Percentiles rank a stretch among this genome's conserved stretches.
Evolutionary conservation across 2,329 filamentous ascomycete genomes (phyloP).

Genomic region (Cercospora sojina): DNA sequence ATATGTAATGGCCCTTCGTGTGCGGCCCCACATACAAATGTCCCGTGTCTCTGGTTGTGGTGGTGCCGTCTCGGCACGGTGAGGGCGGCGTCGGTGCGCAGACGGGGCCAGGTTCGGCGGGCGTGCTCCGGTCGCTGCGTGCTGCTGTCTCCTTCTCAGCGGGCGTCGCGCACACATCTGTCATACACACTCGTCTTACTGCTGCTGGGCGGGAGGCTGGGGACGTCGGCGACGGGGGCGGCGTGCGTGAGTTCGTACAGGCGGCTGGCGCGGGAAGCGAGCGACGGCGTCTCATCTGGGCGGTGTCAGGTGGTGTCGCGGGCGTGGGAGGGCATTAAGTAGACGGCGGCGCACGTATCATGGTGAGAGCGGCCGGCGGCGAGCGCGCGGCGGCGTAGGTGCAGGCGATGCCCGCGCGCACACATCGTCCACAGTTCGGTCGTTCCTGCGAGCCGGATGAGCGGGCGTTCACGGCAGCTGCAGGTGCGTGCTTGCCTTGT

Average conservation of each 20-base stretch:
- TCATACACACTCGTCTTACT: background rate
- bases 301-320: background rate
- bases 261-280: slow-evolving; percentile 23
- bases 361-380: slow-evolving; percentile 15
- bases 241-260: slow-evolving; percentile 24
- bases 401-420: slow-evolving; percentile 21
- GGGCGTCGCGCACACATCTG: background rate
- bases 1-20: slow-evolving; percentile 28
- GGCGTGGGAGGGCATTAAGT: background rate
- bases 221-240: slow-evolving; percentile 5
- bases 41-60: slow-evolving; percentile 23
- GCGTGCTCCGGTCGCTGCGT: background rate
- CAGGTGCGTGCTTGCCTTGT: slow-evolving; percentile 16
- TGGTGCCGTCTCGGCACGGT: slow-evolving; percentile 16
- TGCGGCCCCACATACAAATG: slow-evolving; percentile 28
- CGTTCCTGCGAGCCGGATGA: slow-evolving; percentile 14
- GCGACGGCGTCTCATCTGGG: slow-evolving; percentile 25
- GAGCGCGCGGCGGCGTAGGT: slow-evolving; percentile 20
- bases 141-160: background rate
- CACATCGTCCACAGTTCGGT: slow-evolving; percentile 27
- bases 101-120: background rate
- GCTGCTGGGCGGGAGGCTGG: background rate
- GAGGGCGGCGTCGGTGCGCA: slow-evolving; percentile 10
- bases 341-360: slow-evolving; percentile 16
- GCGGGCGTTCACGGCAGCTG: background rate